A percentile compares a stretch with the other conserved stretches of the same genome.
phyloP scores from a whole-genome alignment of 73 alveolate genomes.

The Blepharisma stoltei region DNA sequence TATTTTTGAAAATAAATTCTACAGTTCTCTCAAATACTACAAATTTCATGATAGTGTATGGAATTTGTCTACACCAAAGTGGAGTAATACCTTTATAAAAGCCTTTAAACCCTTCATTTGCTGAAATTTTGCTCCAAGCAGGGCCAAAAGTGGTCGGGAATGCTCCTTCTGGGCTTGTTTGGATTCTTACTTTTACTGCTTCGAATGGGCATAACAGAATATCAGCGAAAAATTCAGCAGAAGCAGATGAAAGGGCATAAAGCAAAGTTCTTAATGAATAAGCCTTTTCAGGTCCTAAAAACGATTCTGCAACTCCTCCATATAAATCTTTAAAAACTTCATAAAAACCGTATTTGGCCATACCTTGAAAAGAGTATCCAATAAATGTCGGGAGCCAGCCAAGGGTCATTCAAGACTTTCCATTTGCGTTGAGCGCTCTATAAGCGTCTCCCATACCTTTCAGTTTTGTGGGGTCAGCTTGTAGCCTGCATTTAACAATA shows the following conservation, averaged over 20 bases:
- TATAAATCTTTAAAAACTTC: conserved; percentile 92
- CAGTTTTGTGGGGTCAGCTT: conserved; percentile 61
- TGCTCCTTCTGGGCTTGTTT: conserved; percentile 60
- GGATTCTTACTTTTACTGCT: conserved; percentile 83
- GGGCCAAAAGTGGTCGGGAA: conserved; percentile 55
- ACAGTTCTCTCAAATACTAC: conserved; percentile 83
- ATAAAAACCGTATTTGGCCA: conserved; percentile 89
- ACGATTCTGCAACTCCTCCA: conserved; percentile 40
- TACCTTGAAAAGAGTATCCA: conserved; percentile 84
- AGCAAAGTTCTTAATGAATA: conserved; percentile 71
- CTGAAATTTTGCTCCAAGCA: conserved; percentile 52
- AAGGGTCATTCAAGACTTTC: conserved; percentile 72
- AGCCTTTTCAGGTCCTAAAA: conserved; percentile 78
- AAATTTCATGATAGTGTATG: conserved; percentile 91
- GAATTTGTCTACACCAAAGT: conserved; percentile 86
- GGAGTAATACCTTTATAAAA: conserved; percentile 83
- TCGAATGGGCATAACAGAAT: conserved; percentile 80
- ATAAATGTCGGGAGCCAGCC: conserved; percentile 89
- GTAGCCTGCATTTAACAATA: conserved; percentile 83
- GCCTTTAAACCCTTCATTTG: conserved; percentile 69
- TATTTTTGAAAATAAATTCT: conserved; percentile 58
- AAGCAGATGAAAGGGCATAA: conserved; percentile 77
- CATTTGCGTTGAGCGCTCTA: conserved; percentile 67
- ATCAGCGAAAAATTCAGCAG: conserved; percentile 91
- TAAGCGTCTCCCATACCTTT: conserved; percentile 17